A percentile compares a stretch with the other conserved stretches of the same genome.
Conservation (phyloP, 2,329 filamentous ascomycete species). For the Pyrenophora seminiperda region DNA sequence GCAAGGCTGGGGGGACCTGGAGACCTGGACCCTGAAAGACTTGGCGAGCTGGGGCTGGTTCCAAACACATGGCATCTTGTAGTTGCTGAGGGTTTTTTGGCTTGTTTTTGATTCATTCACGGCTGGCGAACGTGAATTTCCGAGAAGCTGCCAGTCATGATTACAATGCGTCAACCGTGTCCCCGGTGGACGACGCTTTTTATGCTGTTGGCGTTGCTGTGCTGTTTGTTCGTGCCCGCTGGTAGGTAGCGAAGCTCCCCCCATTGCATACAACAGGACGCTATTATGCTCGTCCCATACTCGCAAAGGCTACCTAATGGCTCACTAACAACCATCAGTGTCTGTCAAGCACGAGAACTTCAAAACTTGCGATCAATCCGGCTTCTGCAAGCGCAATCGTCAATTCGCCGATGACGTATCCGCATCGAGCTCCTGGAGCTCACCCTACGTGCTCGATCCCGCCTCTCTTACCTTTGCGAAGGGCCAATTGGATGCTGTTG, state of each 20-base stretch:
- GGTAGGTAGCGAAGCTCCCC: conserved; percentile 37
- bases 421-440: conserved; percentile 70
- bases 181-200: conserved; percentile 65
- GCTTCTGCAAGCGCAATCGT: conserved; percentile 96
- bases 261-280: background rate
- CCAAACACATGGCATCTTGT: conserved; percentile 22
- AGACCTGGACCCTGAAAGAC: conserved; percentile 13
- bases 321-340: conserved; percentile 55
- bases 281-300: background rate
- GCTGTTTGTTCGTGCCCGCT: conserved; percentile 43
- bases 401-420: conserved; percentile 80
- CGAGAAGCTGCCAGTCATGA: conserved; percentile 38
- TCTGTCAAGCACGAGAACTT: conserved; percentile 95
- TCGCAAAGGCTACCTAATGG: background rate
- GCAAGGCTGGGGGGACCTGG: conserved; percentile 1
- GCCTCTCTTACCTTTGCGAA: conserved; percentile 76
- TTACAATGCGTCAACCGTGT: conserved; percentile 43
- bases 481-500: conserved; percentile 76
- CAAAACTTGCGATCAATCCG: conserved; percentile 93
- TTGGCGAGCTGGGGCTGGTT: conserved; percentile 12
- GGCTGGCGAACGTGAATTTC: conserved; percentile 24
- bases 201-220: conserved; percentile 41
- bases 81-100: conserved; percentile 6
- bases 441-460: conserved; percentile 78
- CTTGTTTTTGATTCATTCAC: conserved; percentile 12